Percentiles rank a stretch among this genome's conserved stretches.
These are phyloP conservation scores for Cercis canadensis DNA, from an alignment of 306 rosid species.

Conservation along the genomic window DNA sequence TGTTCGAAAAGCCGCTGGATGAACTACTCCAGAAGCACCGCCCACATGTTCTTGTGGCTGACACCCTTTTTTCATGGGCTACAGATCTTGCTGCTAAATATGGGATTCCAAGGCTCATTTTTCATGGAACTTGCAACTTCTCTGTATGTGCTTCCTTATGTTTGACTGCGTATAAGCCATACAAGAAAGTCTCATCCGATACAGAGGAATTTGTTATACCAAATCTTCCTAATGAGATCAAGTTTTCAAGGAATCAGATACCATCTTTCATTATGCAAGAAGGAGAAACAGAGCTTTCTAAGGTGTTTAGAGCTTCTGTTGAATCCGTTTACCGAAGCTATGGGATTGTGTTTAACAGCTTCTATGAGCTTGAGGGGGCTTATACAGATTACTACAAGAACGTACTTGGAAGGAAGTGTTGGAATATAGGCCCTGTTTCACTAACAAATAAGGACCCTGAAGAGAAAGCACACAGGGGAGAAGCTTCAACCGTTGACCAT, in stretches of 20 bases:
- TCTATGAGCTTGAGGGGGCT: slow-evolving; percentile 40
- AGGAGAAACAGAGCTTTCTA: neutral
- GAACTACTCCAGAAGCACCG: slow-evolving; percentile 24
- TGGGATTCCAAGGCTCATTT: slow-evolving; percentile 48
- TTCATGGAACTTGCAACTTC: slow-evolving; percentile 42
- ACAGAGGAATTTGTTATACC: slow-evolving; percentile 43
- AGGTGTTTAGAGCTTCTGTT: neutral
- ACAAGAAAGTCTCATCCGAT: slow-evolving; percentile 24
- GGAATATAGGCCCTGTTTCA: slow-evolving; percentile 41
- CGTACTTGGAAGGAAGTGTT: slow-evolving; percentile 24
- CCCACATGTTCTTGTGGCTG: slow-evolving; percentile 44
- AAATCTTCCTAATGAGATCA: slow-evolving; percentile 40
- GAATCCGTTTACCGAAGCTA: slow-evolving; percentile 24
- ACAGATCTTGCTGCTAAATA: slow-evolving; percentile 37
- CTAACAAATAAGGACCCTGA: slow-evolving; percentile 5
- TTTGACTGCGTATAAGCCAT: slow-evolving; percentile 21
- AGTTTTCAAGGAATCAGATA: slow-evolving; percentile 28
- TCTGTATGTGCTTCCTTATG: slow-evolving; percentile 23
- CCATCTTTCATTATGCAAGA: no score
- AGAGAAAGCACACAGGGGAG: slow-evolving; percentile 29
- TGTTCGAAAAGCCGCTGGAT: slow-evolving; percentile 20
- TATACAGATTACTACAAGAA: slow-evolving; percentile 39
- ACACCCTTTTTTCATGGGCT: slow-evolving; percentile 41
- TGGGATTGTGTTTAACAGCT: slow-evolving; percentile 40
- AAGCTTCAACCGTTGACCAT: slow-evolving; percentile 14